Evolutionary conservation across 805 yeast species (phyloP), one percentile per base, ranked within the genome.

Genomic region (Candida ortonii): DNA sequence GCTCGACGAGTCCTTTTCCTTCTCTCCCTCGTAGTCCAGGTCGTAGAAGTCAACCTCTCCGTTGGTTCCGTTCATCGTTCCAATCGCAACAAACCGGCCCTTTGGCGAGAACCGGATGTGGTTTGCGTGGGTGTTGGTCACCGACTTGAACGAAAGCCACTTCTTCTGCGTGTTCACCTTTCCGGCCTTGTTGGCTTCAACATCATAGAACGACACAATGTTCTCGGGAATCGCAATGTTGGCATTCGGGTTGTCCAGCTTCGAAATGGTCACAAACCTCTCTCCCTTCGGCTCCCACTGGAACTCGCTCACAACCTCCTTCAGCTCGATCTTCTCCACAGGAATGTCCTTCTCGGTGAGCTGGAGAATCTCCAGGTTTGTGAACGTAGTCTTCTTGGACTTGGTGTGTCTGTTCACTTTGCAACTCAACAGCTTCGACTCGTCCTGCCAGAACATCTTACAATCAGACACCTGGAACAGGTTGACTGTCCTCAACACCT

Each of bases 381-480:
- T 80, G 73, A 87, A 88, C 34, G 81, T 63, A 14, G 96, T 85
- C 76, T 94, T 93, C 62, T 83, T 85, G 31, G 96, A 83, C 65
- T 93, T 93, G 38, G 97, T 86, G 66, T 88, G 96, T 67, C 97
- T 86, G 63, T 89, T 96, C 50, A 93, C 96, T 68, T 85, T 87
- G 57, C 89, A 94, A 68, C 96, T 86, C 58, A 93, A 67, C 60
- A 69, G 82, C 52, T 78, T 80, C 45, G 86, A 87, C 49, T 84
- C 80, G 46, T 77, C 80, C 67, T 93, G 97, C 99, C 99, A 93
- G 71, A 80, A 87, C 67, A 93, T 66, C 54, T 81, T 75, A 65
- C 93, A 87, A 57, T 84, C 90, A 38, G 87, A 76, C 33, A 93
- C 98, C 67, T 93, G 96, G 72, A 93, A 88, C 64, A 93, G 71